Conservation (phyloP, 1,284 basidiomycete species). For the Leccinum subspadiceum region DNA sequence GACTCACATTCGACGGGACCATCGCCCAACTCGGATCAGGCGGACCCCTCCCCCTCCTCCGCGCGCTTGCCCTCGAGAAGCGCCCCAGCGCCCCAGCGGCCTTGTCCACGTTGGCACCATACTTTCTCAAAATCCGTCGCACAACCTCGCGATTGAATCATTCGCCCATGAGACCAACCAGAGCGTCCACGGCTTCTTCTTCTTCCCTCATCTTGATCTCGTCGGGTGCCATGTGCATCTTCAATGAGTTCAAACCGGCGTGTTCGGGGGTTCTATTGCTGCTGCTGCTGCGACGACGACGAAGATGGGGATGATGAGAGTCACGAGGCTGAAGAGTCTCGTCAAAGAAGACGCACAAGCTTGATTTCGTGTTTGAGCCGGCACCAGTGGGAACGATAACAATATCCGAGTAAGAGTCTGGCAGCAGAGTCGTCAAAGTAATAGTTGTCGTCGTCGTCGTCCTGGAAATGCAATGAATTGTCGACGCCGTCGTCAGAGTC, state of each 20-base stretch:
- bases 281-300: background rate
- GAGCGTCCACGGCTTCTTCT: conserved; percentile 26
- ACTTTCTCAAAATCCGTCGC: conserved; percentile 53
- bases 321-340: background rate
- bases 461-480: conserved; percentile 17
- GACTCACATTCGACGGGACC: conserved; percentile 59
- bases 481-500: conserved; percentile 9
- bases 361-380: background rate
- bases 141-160: conserved; percentile 45
- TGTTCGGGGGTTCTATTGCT: background rate
- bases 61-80: conserved; percentile 49
- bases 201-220: conserved; percentile 12
- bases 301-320: background rate
- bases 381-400: background rate
- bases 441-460: conserved; percentile 11
- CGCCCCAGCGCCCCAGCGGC: conserved; percentile 51
- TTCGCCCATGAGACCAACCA: conserved; percentile 33
- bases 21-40: conserved; percentile 60
- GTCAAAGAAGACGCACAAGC: background rate
- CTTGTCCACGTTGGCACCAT: conserved; percentile 58
- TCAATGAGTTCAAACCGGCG: background rate
- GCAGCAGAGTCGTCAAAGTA: background rate
- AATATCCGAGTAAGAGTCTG: background rate
- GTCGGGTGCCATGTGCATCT: conserved; percentile 25
- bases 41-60: conserved; percentile 20